Base-by-base conservation (phyloP, 495 filamentous ascomycete species). In the Penicillium roqueforti region DNA sequence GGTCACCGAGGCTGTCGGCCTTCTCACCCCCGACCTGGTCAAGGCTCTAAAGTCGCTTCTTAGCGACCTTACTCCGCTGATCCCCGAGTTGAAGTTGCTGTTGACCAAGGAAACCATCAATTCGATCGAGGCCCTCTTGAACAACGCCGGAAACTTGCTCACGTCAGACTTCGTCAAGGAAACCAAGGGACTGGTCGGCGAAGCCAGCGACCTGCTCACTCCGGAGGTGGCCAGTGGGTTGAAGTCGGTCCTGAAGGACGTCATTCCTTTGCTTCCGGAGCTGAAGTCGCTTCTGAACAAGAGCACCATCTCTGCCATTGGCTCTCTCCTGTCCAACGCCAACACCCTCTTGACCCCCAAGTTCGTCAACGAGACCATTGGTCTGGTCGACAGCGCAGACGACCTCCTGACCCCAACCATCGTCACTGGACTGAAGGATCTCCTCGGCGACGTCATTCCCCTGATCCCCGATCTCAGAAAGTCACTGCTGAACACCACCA, bases 291-390 rank as follows among this genome's bases (percentile, higher is more conserved):
- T 52, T 4, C 34, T 68, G 34, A 61, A 39, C 20, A 64, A 64
- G 43, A 56, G 44, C 22, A 50, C 59, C 19, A 25, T 28, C 23
- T 56, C 55, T 11, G 65, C 70, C 16, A 62, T 76, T 13, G 46
- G 62, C 34, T 60, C 60, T 20, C 66, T 77, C 1, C 58, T 77
- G 38, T 59, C 55, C 10, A 77, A 76, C 38, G 73, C 75, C 28
- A 70, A 70, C 46, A 58, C 63, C 16, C 67, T 78, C 4, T 46
- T 78, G 14, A 75, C 73, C 6, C 57, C 65, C 13, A 41, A 47
- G 13, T 61, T 66, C 28, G 71, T 78, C 51, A 74, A 76, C 34
- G 60, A 72, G 45, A 77, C 75, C 34, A 62, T 66, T 46, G 54
- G 54, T 28, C 69, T 47, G 38, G 68, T 78, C 43, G 58, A 60